Percentiles rank a stretch among this genome's conserved stretches.
Evolutionary conservation across 2,329 filamentous ascomycete genomes (phyloP).

Genomic region (Nothopassalora personata): DNA sequence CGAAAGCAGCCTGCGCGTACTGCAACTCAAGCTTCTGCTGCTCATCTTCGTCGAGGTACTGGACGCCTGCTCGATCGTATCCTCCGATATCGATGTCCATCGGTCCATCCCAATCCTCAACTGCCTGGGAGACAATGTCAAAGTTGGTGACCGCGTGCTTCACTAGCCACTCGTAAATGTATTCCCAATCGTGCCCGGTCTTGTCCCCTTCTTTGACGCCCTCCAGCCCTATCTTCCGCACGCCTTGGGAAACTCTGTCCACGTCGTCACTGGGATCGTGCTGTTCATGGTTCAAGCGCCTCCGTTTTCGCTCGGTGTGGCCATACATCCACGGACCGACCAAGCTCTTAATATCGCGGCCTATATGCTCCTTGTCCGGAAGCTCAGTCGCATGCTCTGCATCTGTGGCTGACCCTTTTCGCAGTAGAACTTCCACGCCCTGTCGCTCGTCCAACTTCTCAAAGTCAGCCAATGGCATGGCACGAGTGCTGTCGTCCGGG

Average conservation of each 20-base stretch:
- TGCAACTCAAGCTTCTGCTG: slow-evolving; percentile 56
- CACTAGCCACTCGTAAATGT: slow-evolving; percentile 63
- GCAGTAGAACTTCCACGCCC: slow-evolving; percentile 59
- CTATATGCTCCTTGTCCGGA: slow-evolving; percentile 31
- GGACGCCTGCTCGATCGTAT: slow-evolving; percentile 42
- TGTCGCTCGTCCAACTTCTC: slow-evolving; percentile 54
- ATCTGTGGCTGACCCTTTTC: slow-evolving; percentile 44
- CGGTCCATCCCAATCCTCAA: slow-evolving; percentile 70
- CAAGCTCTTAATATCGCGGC: slow-evolving; percentile 62
- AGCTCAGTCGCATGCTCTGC: not conserved
- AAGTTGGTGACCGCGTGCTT: slow-evolving; percentile 56
- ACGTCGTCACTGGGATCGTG: slow-evolving; percentile 3
- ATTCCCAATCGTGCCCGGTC: slow-evolving; percentile 61
- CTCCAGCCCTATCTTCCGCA: slow-evolving; percentile 25
- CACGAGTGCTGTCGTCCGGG: slow-evolving; percentile 46
- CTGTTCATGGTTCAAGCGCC: slow-evolving; percentile 20
- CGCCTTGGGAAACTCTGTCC: slow-evolving; percentile 5
- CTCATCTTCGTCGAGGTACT: slow-evolving; percentile 57
- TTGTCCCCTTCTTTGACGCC: slow-evolving; percentile 26
- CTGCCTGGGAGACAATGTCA: slow-evolving; percentile 55
- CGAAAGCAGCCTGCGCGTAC: slow-evolving; percentile 64
- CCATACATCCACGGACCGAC: slow-evolving; percentile 71
- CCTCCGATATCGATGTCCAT: slow-evolving; percentile 63
- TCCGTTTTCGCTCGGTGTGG: slow-evolving; percentile 53
- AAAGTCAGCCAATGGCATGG: slow-evolving; percentile 61